These are phyloP conservation scores for Penicillium silybi DNA, from an alignment of 495 filamentous ascomycete genomes.

Conservation along the genomic window DNA sequence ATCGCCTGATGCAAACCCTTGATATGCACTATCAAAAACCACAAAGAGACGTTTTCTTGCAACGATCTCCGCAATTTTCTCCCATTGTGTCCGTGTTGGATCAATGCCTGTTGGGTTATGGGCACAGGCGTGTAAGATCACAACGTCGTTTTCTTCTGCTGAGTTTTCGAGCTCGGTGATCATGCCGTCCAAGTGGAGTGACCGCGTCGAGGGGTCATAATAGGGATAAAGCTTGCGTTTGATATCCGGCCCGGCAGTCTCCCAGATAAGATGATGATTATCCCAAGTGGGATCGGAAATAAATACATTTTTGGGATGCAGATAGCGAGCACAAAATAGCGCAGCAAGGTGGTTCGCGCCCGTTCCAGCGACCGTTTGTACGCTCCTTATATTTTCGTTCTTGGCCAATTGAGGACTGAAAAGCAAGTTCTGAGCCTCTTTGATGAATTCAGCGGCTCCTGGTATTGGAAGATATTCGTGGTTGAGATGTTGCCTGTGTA, in stretches of 20 bases:
- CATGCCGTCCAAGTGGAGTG: slow-evolving; percentile 10
- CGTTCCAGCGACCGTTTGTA: slow-evolving; percentile 76
- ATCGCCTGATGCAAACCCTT: slow-evolving; percentile 41
- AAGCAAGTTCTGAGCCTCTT: background rate
- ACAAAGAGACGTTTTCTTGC: slow-evolving; percentile 27
- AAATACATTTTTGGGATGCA: slow-evolving; percentile 11
- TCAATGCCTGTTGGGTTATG: slow-evolving; percentile 46
- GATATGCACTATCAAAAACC: slow-evolving; percentile 44
- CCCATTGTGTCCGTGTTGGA: slow-evolving; percentile 34
- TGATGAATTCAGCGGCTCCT: background rate
- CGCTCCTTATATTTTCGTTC: background rate
- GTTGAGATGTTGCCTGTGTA: background rate
- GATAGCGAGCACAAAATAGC: slow-evolving; percentile 55
- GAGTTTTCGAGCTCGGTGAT: background rate
- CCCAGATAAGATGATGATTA: slow-evolving; percentile 23
- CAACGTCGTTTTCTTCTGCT: slow-evolving; percentile 15
- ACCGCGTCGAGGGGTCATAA: slow-evolving; percentile 2
- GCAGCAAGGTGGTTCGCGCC: slow-evolving; percentile 76
- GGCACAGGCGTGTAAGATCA: slow-evolving; percentile 43
- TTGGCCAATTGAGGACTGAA: background rate
- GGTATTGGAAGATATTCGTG: slow-evolving; percentile 10
- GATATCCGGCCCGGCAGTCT: slow-evolving; percentile 4
- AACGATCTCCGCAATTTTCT: slow-evolving; percentile 19
- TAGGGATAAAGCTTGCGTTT: slow-evolving; percentile 22
- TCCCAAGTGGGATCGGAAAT: slow-evolving; percentile 25